Conservation (phyloP, 2,329 filamentous ascomycete species). For the Chalara sp. region DNA sequence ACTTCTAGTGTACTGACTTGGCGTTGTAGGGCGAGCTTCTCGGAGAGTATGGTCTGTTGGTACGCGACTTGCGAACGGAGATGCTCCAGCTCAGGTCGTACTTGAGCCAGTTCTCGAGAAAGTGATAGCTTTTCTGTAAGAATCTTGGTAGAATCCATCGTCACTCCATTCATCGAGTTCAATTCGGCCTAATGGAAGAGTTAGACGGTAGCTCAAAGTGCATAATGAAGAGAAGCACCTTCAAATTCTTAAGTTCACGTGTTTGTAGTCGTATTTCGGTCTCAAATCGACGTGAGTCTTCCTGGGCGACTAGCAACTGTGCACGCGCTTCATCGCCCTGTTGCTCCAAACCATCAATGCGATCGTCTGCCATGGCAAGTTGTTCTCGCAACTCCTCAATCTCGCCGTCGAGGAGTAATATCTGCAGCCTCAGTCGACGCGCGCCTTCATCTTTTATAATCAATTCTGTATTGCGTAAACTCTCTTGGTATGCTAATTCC, state of each 20-base stretch:
- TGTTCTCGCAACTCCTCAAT: conserved; percentile 61
- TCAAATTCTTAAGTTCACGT: conserved; percentile 48
- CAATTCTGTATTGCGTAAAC: conserved; percentile 56
- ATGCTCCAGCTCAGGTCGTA: conserved; percentile 57
- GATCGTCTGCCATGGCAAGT: conserved; percentile 51
- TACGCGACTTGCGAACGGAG: conserved; percentile 49
- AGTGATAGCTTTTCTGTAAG: conserved; percentile 59
- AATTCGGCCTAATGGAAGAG: conserved; percentile 55
- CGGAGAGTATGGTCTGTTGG: conserved; percentile 64
- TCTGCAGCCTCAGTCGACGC: conserved; percentile 61
- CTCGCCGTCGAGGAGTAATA: conserved; percentile 68
- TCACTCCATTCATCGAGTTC: conserved; percentile 57
- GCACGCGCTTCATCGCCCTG: conserved; percentile 40
- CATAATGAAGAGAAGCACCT: conserved; percentile 33
- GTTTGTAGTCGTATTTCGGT: conserved; percentile 41
- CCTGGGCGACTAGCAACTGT: conserved; percentile 41
- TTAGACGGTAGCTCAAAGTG: background rate
- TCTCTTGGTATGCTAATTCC: conserved; percentile 64
- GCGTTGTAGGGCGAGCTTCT: conserved; percentile 74
- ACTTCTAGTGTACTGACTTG: conserved; percentile 72
- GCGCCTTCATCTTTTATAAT: conserved; percentile 70
- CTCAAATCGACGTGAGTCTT: conserved; percentile 19
- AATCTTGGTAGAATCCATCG: conserved; percentile 63
- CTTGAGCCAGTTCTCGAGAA: conserved; percentile 47
- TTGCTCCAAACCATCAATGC: conserved; percentile 47